Evolutionary conservation across 768 basidiomycete species (phyloP).

Genomic region (Amanita muscaria): DNA sequence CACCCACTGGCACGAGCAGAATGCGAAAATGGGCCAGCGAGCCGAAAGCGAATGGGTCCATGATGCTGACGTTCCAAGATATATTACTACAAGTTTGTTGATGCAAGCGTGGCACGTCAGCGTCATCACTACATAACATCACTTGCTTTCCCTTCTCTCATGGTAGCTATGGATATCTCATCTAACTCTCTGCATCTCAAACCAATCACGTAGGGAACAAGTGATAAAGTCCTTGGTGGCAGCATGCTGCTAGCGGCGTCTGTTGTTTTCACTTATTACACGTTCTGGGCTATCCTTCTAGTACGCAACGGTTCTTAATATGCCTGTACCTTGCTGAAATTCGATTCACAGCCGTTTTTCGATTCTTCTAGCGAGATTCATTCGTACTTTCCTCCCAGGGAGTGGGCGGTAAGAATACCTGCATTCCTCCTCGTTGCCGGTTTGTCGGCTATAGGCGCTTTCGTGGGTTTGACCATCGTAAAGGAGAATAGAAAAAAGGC

Average conservation of each 20-base stretch:
- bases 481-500: constrained; percentile 67
- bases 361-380: constrained; percentile 67
- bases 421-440: constrained; percentile 77
- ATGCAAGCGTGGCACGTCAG: no score
- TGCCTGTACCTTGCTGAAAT: constrained; percentile 8
- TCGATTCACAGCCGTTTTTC: constrained; percentile 62
- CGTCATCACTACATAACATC: neutral
- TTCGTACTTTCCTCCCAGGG: constrained; percentile 72
- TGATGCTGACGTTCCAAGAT: no score
- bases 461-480: constrained; percentile 69
- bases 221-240: constrained; percentile 76
- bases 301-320: constrained; percentile 33
- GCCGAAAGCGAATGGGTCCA: constrained; percentile 68
- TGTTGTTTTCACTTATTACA: constrained; percentile 82
- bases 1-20: constrained; percentile 79
- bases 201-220: constrained; percentile 45
- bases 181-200: constrained; percentile 3
- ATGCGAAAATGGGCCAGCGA: constrained; percentile 82
- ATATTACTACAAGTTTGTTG: no score
- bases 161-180: constrained; percentile 12
- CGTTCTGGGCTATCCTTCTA: constrained; percentile 82
- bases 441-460: constrained; percentile 67
- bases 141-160: constrained; percentile 3
- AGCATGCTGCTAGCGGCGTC: constrained; percentile 72
- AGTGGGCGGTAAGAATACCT: constrained; percentile 89